Conservation (phyloP, 148 eudicot genomes). For the Arbutus unedo region DNA sequence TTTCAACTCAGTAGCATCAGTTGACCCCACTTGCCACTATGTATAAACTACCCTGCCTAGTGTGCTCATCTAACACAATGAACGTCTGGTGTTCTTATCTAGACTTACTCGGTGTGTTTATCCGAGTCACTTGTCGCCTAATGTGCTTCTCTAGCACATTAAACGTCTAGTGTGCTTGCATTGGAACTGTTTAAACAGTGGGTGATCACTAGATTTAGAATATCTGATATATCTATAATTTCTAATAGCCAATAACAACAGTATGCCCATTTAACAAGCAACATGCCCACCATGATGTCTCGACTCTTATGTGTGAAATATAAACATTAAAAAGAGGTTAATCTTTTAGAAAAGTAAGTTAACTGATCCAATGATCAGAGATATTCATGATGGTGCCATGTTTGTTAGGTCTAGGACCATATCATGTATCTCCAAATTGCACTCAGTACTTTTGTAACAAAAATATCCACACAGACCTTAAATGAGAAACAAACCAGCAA, state of each 20-base stretch:
- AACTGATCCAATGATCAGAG: background rate
- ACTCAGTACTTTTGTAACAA: background rate
- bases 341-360: slow-evolving; percentile 4
- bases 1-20: no score
- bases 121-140: no score
- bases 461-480: background rate
- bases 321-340: background rate
- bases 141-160: no score
- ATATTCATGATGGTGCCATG: background rate
- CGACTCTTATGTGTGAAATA: background rate
- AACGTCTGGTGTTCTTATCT: no score
- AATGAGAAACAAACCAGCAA: background rate
- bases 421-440: background rate
- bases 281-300: background rate
- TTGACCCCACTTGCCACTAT: no score
- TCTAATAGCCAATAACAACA: background rate
- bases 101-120: no score
- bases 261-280: background rate
- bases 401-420: background rate
- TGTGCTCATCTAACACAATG: no score
- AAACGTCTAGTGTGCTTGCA: background rate
- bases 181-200: background rate
- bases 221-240: background rate
- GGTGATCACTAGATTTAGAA: background rate
- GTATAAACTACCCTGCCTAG: no score